Evolutionary conservation across 768 basidiomycete genomes (phyloP).

Genomic region (Suillus cothurnatus): DNA sequence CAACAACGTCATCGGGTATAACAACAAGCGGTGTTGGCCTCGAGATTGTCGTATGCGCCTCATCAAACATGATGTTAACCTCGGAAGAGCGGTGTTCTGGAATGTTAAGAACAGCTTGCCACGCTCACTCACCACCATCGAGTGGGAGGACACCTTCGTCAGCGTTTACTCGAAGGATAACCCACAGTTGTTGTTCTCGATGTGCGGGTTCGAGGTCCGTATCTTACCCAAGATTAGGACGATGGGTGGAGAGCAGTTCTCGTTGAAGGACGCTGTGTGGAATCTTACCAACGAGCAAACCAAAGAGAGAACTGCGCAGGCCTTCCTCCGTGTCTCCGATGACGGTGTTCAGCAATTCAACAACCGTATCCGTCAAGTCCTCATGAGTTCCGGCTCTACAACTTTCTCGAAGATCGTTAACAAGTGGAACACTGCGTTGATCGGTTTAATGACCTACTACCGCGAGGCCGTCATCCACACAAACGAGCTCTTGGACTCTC

Average conservation of each 20-base stretch:
- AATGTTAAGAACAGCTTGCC: slow-evolving; percentile 98
- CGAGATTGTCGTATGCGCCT: slow-evolving; percentile 98
- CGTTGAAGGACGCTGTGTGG: slow-evolving; percentile 95
- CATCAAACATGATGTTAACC: slow-evolving; percentile 99
- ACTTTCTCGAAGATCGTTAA: slow-evolving; percentile 99
- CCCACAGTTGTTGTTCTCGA: slow-evolving; percentile 95
- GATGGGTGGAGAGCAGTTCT: slow-evolving; percentile 95
- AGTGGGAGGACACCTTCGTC: slow-evolving; percentile 98
- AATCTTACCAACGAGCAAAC: slow-evolving; percentile 96
- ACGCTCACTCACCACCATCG: slow-evolving; percentile 94
- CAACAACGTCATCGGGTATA: slow-evolving; percentile 98
- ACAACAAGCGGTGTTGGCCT: slow-evolving; percentile 99
- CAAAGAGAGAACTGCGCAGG: slow-evolving; percentile 97
- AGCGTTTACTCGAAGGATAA: slow-evolving; percentile 98
- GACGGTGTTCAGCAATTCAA: slow-evolving; percentile 97
- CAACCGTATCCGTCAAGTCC: slow-evolving; percentile 92
- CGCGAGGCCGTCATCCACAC: slow-evolving; percentile 98
- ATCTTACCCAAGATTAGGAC: slow-evolving; percentile 96
- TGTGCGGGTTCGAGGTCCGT: slow-evolving; percentile 98
- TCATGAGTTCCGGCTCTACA: slow-evolving; percentile 98
- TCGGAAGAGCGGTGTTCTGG: slow-evolving; percentile 98
- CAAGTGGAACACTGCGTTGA: slow-evolving; percentile 96
- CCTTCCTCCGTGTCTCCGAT: slow-evolving; percentile 96
- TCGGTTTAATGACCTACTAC: slow-evolving; percentile 97
- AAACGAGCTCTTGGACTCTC: slow-evolving; percentile 90